Base-by-base conservation (phyloP, 2,329 filamentous ascomycete species). In the Trichoderma cornu-damae region DNA sequence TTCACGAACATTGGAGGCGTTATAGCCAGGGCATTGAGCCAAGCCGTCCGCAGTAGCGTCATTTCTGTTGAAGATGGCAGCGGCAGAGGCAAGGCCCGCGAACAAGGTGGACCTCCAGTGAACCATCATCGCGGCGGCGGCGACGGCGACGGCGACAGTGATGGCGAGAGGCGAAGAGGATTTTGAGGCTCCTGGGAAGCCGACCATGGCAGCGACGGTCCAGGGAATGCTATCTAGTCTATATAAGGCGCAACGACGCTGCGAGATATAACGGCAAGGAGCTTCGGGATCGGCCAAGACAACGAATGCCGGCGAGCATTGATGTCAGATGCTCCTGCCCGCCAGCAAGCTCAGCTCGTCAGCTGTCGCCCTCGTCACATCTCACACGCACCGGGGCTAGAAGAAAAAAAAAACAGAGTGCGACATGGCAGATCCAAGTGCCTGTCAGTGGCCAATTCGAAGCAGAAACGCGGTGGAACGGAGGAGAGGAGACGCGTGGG, bases 1-100 rank as follows among this genome's bases (percentile, higher is more conserved):
- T 50, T 76, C 70, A 51, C 75, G 69, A 12, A 89, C 76, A 66
- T 87, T 83, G 16, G 77, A 80, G 2, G 86, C 87, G 26, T 68
- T 77, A 72, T 90, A 91, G 12, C 88, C 87, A 0, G 86, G 85
- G 65, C 88, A 90, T 2, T 83, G 75, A 8, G 73, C 59, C 32
- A 66, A 46, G 14, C 14, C 28, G 51, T 57, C 57, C 12, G 43
- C 35, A 9, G 32, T 26, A 32, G 58, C 57, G 20, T 22, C 53
- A 22, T 57, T 35, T 5, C 51, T 59, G 7, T 44, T 32, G 30
- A 59, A 35, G 20, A 65, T 40, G 44, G 59, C 59, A 4, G 59
- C 59, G 9, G 59, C 62, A 28, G 63, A 64, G 38, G 59, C 60
- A 26, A 63, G 60, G 32, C 63, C 61, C 4, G 62, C 53, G 22